phyloP scores from a whole-genome alignment of 2,329 filamentous ascomycete genomes.

The Pseudogymnoascus sp. region DNA sequence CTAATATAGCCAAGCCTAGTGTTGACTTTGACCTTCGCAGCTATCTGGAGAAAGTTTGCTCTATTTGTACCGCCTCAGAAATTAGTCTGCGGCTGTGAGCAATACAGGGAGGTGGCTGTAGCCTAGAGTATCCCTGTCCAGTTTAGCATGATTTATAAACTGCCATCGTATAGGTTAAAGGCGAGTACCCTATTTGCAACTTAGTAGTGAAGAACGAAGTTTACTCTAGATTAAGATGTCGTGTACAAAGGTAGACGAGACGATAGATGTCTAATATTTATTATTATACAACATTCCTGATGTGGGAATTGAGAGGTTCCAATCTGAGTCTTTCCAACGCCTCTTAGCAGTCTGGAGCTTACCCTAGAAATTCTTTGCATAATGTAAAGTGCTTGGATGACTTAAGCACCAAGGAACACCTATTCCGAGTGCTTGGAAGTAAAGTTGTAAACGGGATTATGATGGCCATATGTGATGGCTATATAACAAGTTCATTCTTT shows the following conservation, averaged over 20 bases:
- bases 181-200: background rate
- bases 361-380: too few relatives aligned
- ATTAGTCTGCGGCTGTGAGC: background rate
- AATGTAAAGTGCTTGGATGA: too few relatives aligned
- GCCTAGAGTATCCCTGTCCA: background rate
- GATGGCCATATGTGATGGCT: background rate
- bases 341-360: too few relatives aligned
- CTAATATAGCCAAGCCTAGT: too few relatives aligned
- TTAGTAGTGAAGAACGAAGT: background rate
- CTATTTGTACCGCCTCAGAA: background rate
- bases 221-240: background rate
- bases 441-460: background rate
- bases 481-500: too few relatives aligned
- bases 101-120: background rate
- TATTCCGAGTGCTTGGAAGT: too few relatives aligned
- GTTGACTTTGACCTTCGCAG: too few relatives aligned
- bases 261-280: background rate
- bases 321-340: too few relatives aligned
- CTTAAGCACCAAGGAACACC: too few relatives aligned
- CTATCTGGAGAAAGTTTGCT: background rate
- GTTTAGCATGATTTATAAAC: background rate
- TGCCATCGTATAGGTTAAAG: background rate
- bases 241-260: background rate
- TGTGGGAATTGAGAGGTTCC: background rate
- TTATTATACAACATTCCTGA: background rate